phyloP scores from a whole-genome alignment of 1,284 basidiomycete genomes.

The Ceratorhiza oryzae-sativae region DNA sequence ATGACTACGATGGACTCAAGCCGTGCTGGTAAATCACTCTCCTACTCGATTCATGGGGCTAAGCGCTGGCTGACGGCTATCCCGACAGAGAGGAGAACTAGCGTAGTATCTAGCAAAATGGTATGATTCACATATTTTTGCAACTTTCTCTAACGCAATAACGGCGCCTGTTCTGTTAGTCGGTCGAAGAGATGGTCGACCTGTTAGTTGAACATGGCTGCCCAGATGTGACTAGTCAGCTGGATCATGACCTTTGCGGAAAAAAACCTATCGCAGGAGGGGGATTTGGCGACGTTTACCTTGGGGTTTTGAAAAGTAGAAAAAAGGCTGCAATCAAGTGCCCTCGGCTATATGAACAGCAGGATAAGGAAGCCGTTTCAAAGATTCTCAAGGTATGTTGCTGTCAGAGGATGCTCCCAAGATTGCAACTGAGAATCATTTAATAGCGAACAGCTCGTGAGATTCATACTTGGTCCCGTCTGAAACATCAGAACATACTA shows the following conservation, averaged over 20 bases:
- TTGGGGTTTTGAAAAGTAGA: neutral
- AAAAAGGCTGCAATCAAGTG: neutral
- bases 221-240: neutral
- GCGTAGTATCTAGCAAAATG: too few species aligned
- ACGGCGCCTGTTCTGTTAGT: too few species aligned
- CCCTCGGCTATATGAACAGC: neutral
- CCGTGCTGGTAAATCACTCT: too few species aligned
- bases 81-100: too few species aligned
- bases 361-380: neutral
- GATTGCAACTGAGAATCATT: neutral
- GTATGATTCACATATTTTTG: too few species aligned
- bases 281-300: constrained; percentile 5
- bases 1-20: too few species aligned
- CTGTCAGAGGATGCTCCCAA: neutral
- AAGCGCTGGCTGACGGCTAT: too few species aligned
- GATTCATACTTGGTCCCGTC: neutral
- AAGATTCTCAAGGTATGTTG: neutral
- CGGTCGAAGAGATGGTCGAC: neutral
- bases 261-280: neutral
- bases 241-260: neutral
- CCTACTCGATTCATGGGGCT: too few species aligned
- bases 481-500: neutral
- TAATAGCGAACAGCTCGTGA: neutral
- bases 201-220: neutral
- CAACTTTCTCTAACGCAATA: too few species aligned